Conservation (phyloP, 495 filamentous ascomycete genomes). For the Lichina pygmaea region DNA sequence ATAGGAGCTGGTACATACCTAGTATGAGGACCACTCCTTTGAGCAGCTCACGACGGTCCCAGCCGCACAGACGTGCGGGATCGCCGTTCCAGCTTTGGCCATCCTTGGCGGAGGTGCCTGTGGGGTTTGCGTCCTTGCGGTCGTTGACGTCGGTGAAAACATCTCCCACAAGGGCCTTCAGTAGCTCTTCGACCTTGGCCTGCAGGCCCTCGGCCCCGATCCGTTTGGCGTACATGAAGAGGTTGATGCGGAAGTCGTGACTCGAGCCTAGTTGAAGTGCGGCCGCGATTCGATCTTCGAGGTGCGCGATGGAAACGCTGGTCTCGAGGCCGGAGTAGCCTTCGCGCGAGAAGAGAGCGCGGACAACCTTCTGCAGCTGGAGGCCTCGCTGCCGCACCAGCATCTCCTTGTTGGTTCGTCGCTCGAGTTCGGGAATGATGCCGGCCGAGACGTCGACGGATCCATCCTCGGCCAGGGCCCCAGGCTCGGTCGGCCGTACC, state of each 20-base stretch:
- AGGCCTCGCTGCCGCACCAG: constrained; percentile 78
- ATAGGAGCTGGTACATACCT: constrained; percentile 29
- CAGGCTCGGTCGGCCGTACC: constrained; percentile 20
- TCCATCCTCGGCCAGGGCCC: constrained; percentile 15
- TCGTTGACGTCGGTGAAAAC: constrained; percentile 25
- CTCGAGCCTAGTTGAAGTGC: constrained; percentile 60
- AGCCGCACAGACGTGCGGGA: constrained; percentile 45
- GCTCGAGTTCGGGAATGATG: constrained; percentile 76
- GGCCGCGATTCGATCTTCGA: constrained; percentile 85
- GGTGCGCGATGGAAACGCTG: constrained; percentile 71
- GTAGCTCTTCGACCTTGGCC: constrained; percentile 72
- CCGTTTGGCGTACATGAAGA: constrained; percentile 90
- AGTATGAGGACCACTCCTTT: constrained; percentile 77
- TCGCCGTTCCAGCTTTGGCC: constrained; percentile 25
- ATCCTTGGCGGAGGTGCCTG: constrained; percentile 1
- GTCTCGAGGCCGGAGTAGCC: constrained; percentile 84
- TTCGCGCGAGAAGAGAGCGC: constrained; percentile 55
- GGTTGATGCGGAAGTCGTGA: constrained; percentile 73
- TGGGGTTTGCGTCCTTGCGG: constrained; percentile 16
- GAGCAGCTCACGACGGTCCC: constrained; percentile 59
- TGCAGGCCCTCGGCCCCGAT: constrained; percentile 71
- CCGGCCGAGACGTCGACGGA: constrained; percentile 56
- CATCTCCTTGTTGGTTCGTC: constrained; percentile 78
- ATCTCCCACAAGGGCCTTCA: constrained; percentile 53
- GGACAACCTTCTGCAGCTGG: constrained; percentile 70